Evolutionary conservation across 352 stramenopile genomes (phyloP).

Genomic region (Pythium apleroticum): DNA sequence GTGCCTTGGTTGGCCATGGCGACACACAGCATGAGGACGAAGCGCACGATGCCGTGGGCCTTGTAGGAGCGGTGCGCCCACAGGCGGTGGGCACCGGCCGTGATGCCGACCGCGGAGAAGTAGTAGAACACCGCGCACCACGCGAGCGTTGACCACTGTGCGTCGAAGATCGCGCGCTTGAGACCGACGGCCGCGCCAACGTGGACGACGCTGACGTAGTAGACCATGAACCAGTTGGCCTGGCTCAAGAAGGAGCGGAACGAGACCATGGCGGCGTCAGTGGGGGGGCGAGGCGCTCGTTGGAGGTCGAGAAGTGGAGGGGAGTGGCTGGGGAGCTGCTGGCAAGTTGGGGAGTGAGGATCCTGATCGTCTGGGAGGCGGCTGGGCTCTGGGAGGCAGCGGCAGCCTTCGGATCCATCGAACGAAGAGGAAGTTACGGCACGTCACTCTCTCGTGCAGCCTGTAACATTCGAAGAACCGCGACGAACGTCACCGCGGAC

Average conservation of each 20-base stretch:
- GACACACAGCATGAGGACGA: conserved; percentile 98
- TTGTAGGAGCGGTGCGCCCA: conserved; percentile 98
- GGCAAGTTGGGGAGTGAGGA: not conserved
- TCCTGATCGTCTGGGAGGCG: too few species aligned
- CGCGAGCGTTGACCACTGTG: conserved; percentile 86
- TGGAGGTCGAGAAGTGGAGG: too few species aligned
- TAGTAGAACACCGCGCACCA: conserved; percentile 94
- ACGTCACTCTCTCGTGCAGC: not conserved
- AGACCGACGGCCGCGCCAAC: conserved; percentile 87
- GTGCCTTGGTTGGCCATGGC: conserved; percentile 98
- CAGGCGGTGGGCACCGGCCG: conserved; percentile 96
- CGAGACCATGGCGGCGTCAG: conserved; percentile 42
- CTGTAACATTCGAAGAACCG: conserved; percentile 8
- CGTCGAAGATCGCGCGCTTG: conserved; percentile 61
- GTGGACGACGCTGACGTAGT: conserved; percentile 96
- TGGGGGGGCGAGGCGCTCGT: too few species aligned
- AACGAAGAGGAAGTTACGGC: not conserved
- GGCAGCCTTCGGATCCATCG: not conserved
- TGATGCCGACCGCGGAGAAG: conserved; percentile 96
- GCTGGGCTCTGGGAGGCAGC: too few species aligned
- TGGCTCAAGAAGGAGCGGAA: conserved; percentile 70
- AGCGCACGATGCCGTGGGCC: conserved; percentile 86
- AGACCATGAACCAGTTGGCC: conserved; percentile 98
- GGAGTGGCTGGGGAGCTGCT: not conserved
- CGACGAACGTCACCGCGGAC: conserved; percentile 7